Percentiles rank a stretch among this genome's conserved stretches.
phyloP scores from a whole-genome alignment of 2,329 filamentous ascomycete species.

The Chlorencoelia australis region DNA sequence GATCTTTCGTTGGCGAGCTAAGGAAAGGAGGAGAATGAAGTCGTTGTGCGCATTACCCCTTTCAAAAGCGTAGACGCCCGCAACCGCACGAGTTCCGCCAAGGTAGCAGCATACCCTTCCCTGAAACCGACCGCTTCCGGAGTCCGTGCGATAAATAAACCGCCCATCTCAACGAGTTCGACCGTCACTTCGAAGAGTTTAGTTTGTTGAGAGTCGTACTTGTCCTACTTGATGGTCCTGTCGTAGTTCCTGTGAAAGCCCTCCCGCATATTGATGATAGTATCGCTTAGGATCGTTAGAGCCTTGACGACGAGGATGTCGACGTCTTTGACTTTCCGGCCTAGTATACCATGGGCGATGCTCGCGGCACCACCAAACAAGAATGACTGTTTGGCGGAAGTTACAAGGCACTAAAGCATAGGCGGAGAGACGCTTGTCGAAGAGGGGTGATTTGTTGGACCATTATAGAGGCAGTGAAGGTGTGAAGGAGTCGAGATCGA shows the following conservation, averaged over 20 bases:
- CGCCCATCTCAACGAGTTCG: neutral
- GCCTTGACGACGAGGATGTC: constrained; percentile 1
- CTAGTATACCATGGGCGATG: constrained; percentile 1
- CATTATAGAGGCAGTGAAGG: no score
- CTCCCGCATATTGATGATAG: constrained; percentile 2
- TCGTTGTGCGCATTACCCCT: constrained; percentile 1
- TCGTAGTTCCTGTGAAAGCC: constrained; percentile 4
- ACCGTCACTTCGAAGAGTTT: neutral
- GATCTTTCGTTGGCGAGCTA: neutral
- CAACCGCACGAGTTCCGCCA: constrained; percentile 2
- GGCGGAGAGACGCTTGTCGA: no score
- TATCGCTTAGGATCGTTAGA: neutral
- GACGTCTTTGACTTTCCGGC: constrained; percentile 1
- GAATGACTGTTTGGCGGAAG: constrained; percentile 2
- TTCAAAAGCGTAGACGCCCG: neutral
- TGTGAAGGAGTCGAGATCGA: no score
- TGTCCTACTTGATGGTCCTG: neutral
- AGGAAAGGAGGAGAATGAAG: neutral
- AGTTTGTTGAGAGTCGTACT: neutral
- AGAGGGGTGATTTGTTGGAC: no score
- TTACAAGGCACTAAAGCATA: constrained; percentile 1
- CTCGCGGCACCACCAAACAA: constrained; percentile 2
- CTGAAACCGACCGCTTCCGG: constrained; percentile 2
- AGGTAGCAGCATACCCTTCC: constrained; percentile 3
- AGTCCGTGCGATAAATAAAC: neutral